phyloP scores from a whole-genome alignment of 2,329 filamentous ascomycete species.

The Claviceps cyperi region DNA sequence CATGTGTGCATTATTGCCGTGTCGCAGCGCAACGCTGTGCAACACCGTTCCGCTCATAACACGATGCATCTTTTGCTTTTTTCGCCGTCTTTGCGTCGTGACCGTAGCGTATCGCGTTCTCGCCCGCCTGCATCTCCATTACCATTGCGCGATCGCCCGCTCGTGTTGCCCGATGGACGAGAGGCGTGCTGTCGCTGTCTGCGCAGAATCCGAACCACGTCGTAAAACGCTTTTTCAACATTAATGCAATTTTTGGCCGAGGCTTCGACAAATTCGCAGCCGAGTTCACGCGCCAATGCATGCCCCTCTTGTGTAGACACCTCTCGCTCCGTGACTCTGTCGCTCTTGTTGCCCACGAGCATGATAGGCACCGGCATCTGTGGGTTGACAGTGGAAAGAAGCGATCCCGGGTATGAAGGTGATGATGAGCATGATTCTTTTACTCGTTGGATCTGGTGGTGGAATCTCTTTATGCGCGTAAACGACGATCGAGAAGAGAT shows the following conservation, averaged over 20 bases:
- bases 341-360: conserved; percentile 97
- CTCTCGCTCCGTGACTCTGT: conserved; percentile 87
- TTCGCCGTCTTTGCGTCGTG: conserved; percentile 21
- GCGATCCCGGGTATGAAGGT: conserved; percentile 63
- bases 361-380: conserved; percentile 77
- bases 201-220: conserved; percentile 83
- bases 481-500: conserved; percentile 96
- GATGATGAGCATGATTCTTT: conserved; percentile 78
- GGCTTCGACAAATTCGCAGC: conserved; percentile 92
- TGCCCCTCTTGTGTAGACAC: conserved; percentile 94
- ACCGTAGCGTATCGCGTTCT: conserved; percentile 17
- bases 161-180: conserved; percentile 21
- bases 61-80: conserved; percentile 25
- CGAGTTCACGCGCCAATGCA: conserved; percentile 77
- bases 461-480: conserved; percentile 84
- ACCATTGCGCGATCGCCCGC: conserved; percentile 24
- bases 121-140: conserved; percentile 21
- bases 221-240: conserved; percentile 96
- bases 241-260: conserved; percentile 98
- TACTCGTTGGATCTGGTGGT: conserved; percentile 92
- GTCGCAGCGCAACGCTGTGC: neutral
- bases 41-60: conserved; percentile 19
- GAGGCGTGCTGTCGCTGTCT: conserved; percentile 55
- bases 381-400: conserved; percentile 43
- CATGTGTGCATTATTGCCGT: neutral